Evolutionary conservation across 257 asterid species (phyloP).

Genomic region (Oldenlandia corymbosa): DNA sequence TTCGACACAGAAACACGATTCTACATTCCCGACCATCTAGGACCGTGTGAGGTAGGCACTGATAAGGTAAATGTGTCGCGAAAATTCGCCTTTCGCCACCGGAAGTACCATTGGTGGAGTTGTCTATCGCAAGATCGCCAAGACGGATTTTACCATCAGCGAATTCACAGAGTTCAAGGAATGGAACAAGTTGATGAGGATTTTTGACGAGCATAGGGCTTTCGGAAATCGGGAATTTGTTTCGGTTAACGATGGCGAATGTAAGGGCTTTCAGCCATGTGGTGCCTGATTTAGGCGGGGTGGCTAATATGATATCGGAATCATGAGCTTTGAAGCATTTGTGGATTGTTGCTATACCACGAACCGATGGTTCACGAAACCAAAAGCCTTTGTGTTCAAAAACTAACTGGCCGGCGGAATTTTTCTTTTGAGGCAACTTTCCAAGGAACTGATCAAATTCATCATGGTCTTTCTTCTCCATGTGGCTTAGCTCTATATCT

Average conservation of each 20-base stretch:
- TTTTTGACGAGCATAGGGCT: neutral
- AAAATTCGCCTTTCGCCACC: slow-evolving; percentile 2
- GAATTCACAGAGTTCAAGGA: slow-evolving; percentile 8
- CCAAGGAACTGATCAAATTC: too few species aligned
- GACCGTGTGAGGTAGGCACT: neutral
- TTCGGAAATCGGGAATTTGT: neutral
- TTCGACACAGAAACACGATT: slow-evolving; percentile 15
- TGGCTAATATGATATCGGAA: slow-evolving; percentile 10
- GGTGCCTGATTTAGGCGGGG: slow-evolving; percentile 24
- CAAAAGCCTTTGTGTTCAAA: too few species aligned
- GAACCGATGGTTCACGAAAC: too few species aligned
- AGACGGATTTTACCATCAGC: too few species aligned
- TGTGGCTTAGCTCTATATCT: too few species aligned
- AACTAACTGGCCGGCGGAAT: too few species aligned
- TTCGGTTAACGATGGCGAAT: slow-evolving; percentile 4
- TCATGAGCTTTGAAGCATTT: slow-evolving; percentile 3
- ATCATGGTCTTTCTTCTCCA: too few species aligned
- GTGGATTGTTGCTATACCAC: neutral
- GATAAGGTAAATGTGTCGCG: slow-evolving; percentile 9
- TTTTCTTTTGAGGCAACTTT: too few species aligned
- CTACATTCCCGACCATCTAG: neutral
- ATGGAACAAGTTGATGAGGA: slow-evolving; percentile 19
- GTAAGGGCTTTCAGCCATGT: slow-evolving; percentile 21
- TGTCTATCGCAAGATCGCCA: too few species aligned
- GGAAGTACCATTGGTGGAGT: too few species aligned